Evolutionary conservation across 768 basidiomycete species (phyloP), one percentile per base, ranked within the genome.

Genomic region (Astraeus odoratus): DNA sequence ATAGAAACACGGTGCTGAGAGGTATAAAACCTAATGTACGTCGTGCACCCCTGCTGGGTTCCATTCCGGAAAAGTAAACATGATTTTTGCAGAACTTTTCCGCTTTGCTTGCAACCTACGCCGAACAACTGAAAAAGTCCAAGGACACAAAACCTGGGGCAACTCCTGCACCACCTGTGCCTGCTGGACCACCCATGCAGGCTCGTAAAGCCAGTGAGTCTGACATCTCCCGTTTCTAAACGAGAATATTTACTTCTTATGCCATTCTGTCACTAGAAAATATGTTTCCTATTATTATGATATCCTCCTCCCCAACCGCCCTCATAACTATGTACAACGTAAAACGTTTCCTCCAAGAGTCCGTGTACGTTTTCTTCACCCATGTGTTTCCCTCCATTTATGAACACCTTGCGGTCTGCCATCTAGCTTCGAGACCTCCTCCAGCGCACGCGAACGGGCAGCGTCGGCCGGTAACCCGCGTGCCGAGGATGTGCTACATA

Each of bases 261-360:
- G 19, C 15, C 13, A 25, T 22, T 13, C 15, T 26, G 3, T 8
- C 26, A 3, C 20, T 62, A 88, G 83, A 77, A 51, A 81, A 80
- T 57, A 80, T 76, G 56, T 86, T 86, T 65, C 95, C 95, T 0
- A 98, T 99, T 58, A 96, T 98, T 64, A 86, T 98, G 71, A 93
- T 99, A 34, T 95, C 94, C 0, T 95, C 93, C 0, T 93, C 13
- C 15, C 93, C 93, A 0, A 97, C 95, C 1, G 83, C 92, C 3
- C 78, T 99, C 44, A 83, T 99, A 59, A 96, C 92, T 5, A 96
- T 99, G 91, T 83, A 93, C 76, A 99, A 99, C 57, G 91, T 98
- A 45, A 89, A 88, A 63, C 79, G 78, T 25, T 96, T 98, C 67
- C 67, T 99, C 13, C 91, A 97, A 68, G 91, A 97, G 57, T 78